Percentiles rank a stretch among this genome's conserved stretches.
Evolutionary conservation across 306 rosid genomes (phyloP).

Genomic region (Lupinus albus): DNA sequence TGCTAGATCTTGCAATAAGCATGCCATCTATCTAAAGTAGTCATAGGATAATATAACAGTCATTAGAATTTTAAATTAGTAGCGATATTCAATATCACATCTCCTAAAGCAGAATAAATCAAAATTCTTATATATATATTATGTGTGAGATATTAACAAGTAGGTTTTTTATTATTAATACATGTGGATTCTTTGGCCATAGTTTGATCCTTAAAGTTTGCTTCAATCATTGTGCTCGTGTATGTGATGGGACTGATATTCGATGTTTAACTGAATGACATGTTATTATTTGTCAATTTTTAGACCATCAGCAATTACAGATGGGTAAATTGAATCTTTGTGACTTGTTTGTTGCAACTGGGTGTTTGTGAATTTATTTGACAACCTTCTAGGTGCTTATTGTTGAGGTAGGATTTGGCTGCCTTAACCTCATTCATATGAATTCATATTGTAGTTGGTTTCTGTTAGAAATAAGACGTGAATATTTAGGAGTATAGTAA

Average conservation of each 20-base stretch:
- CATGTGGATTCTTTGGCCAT: constrained; percentile 1
- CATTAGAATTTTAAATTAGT: neutral
- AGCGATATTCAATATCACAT: neutral
- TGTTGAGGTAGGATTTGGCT: too few species aligned
- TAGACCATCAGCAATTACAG: constrained; percentile 75
- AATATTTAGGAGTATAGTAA: too few species aligned
- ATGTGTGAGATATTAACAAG: neutral
- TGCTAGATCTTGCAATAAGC: constrained; percentile 3
- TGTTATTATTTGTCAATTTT: constrained; percentile 38
- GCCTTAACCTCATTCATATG: too few species aligned
- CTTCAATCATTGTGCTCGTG: constrained; percentile 11
- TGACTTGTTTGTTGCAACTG: too few species aligned
- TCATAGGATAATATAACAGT: neutral
- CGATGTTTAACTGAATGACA: constrained; percentile 25
- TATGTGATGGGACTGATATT: constrained; percentile 17
- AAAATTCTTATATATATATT: constrained; percentile 25
- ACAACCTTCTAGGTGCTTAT: too few species aligned
- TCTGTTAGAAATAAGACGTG: too few species aligned
- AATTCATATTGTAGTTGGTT: too few species aligned
- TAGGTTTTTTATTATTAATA: constrained; percentile 4
- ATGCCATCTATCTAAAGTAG: neutral
- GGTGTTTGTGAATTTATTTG: too few species aligned
- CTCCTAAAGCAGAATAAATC: constrained; percentile 6
- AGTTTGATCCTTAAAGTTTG: constrained; percentile 31
- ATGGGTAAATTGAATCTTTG: too few species aligned